A percentile compares a stretch with the other conserved stretches of the same genome.
These are phyloP conservation scores for Spathaspora sp. DNA, from an alignment of 805 yeast species.

Conservation along the genomic window DNA sequence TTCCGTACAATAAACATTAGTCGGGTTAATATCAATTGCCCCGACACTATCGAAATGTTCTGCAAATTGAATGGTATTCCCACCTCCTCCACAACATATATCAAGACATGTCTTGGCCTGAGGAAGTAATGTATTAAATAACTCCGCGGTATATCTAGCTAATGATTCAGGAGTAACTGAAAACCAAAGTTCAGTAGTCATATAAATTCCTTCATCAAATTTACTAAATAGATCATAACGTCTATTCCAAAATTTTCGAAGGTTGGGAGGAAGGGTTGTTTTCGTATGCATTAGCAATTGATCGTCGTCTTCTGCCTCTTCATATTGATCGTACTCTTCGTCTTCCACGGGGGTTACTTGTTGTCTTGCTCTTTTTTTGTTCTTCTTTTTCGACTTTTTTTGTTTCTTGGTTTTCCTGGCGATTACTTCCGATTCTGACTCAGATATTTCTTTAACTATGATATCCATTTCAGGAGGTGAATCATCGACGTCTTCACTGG, in stretches of 20 bases:
- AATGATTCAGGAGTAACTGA: conserved; percentile 82
- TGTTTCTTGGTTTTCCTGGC: neutral
- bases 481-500: neutral
- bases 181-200: conserved; percentile 77
- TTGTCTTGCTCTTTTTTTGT: neutral
- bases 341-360: neutral
- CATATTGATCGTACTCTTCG: neutral
- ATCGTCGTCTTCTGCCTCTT: conserved; percentile 10
- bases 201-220: conserved; percentile 63
- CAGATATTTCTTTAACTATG: neutral
- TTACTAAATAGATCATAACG: conserved; percentile 58
- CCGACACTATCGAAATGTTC: conserved; percentile 49
- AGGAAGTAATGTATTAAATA: conserved; percentile 50
- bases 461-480: neutral
- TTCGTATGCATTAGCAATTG: conserved; percentile 32
- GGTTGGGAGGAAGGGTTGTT: conserved; percentile 35
- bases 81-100: conserved; percentile 86
- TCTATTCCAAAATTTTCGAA: conserved; percentile 58
- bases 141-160: conserved; percentile 58
- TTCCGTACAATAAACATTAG: conserved; percentile 61
- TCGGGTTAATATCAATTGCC: conserved; percentile 59
- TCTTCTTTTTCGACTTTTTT: conserved; percentile 2
- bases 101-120: conserved; percentile 51
- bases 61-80: conserved; percentile 78
- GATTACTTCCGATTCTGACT: neutral